Evolutionary conservation across 106 monocot species (phyloP), one percentile per base, ranked within the genome.

Genomic region (Chionographis japonica): DNA sequence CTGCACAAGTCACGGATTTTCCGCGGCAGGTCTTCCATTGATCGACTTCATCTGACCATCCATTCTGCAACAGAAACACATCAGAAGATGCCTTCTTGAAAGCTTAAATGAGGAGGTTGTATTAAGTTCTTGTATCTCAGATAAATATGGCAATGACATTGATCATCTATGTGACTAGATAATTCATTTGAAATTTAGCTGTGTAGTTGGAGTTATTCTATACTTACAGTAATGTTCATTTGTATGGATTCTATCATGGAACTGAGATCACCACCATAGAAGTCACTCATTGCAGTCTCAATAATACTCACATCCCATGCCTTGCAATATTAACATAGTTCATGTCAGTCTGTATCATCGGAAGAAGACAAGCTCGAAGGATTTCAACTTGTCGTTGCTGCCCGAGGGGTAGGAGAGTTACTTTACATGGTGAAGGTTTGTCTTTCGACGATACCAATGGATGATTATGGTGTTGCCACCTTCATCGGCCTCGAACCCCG

Each of bases 381-480:
- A 10, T 15, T 6, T 17, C 27, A 52, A 37, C 10, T 46, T 15
- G 42, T 15, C 4, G 9, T 35, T 15, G 19, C 37, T 69, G 42
- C 12, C 3, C 6, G 37, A 20, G 27, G 27, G 27, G 27, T 27
- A 27, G 27, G 27, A 27, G 27, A 27, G 27, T 27, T 27, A 27
- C 27, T 27, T 27, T 69, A 88, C 94, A 76, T 86, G 83, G 62
- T 94, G 94, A 50, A 94, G 90, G 56, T 90, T 94, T 38, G 71
- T 78, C 71, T 87, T 94, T 50, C 78, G 78, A 17, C 72, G 41
- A 62, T 90, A 94, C 90, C 94, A 94, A 50, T 77, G 79, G 8
- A 94, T 77, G 2, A 72, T 37, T 20, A 94, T 94, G n/a, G 77
- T 90, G 70, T 90, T 94, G 17, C 94, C 94, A 37, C 94, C 94